Base-by-base conservation (phyloP, 768 basidiomycete species). In the Udeniomyces megalosporus region DNA sequence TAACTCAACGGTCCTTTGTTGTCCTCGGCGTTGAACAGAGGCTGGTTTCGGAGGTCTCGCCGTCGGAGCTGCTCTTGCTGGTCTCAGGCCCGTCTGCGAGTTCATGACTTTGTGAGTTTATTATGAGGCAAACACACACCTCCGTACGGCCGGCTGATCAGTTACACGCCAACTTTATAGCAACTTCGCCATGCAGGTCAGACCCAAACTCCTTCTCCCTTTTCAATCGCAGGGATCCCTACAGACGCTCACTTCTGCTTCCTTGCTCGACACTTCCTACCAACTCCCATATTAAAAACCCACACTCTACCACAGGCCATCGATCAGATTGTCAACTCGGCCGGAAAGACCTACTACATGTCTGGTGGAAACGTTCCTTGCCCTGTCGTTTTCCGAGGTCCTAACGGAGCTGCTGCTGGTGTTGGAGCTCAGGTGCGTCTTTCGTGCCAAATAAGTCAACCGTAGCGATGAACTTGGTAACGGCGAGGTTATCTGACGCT, bases 281-380 rank as follows among this genome's bases (percentile, higher is more conserved):
- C 48, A 10, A 14, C 26, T 24, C 48, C 17, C 48, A 10, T 44
- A 20, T 44, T 44, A 53, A 15, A 29, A 35, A n/a, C n/a, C n/a
- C n/a, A n/a, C n/a, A n/a, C n/a, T n/a, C n/a, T n/a, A n/a, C 51
- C 58, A 24, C 74, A 78, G 74, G 92, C 95, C 62, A 97, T 99
- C 74, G 95, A 99, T 77, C 95, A 99, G 72, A 99, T 99, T 66
- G 90, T 99, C 76, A 99, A 99, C 81, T 97, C 95, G n/a, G 95
- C 86, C 60, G 95, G 89, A 65, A 99, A 97, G 80, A 99, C 95
- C 4, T 92, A 96, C 77, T 99, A 99, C 81, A 99, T 99, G 95
- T 97, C 95, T 44, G 95, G 95, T 62, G 95, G 95, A 67, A 96
- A 91, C 71, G 92, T 96, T 20, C 88, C 91, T 12, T 97, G 93